Base-by-base conservation (phyloP, 192 early-diverging fungal species). In the Coemansia sp. region DNA sequence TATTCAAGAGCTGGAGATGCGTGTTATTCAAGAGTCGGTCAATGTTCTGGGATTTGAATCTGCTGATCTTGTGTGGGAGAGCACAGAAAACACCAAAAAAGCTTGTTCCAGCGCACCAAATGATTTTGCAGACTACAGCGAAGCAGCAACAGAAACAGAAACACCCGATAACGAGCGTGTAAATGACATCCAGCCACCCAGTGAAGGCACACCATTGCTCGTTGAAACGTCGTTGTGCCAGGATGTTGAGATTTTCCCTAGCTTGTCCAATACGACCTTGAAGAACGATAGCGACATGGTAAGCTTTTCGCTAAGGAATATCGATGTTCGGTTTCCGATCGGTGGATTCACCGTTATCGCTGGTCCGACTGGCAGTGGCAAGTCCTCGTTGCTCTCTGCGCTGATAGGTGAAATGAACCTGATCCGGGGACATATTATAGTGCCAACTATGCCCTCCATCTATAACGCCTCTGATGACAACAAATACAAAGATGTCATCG, bases 311-410 rank as follows among this genome's bases (percentile, higher is more conserved):
- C 81, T 93, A 8, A 75, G 65, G 42, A 74, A 89, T 42, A 38
- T 93, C 8, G 83, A 84, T 57, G 45, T 90, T 15, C 65, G 61
- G 14, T 88, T 95, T 65, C 86, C 87, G n/a, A 44, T 66, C 15
- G 82, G 82, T 48, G 82, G 83, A 36, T 74, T 93, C 7, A 84
- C 88, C 13, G 74, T 94, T 23, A 67, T 94, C 38, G 85, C 86
- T 60, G 94, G 94, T 8, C 83, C 89, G 23, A 97, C 94, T 17
- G 94, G 93, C 1, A 83, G 84, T 36, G 94, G 94, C 34, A 96
- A 96, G 65, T 85, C 87, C 3, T 85, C 85, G 3, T 50, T 96
- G 41, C 67, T 94, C 6, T 67, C 84, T 7, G 88, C 90, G 41
- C 79, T 94, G 11, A 69, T 94, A 7, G 91, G 91, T 28, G 92